Base-by-base conservation (phyloP, 805 yeast genomes). In the Candida lessepsii region DNA sequence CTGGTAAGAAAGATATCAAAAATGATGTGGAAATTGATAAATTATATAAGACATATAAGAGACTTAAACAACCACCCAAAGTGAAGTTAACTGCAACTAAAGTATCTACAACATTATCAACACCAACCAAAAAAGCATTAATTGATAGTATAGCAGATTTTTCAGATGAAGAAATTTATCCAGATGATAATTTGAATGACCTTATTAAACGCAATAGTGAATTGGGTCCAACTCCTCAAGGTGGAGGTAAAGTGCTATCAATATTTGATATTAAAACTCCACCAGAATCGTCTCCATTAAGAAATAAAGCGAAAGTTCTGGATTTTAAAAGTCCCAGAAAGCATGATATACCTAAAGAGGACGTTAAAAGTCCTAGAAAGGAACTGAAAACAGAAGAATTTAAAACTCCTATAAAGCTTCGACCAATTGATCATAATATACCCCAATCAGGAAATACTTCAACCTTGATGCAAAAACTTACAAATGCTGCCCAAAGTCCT, bases 211-310 rank as follows among this genome's bases (percentile, higher is more conserved):
- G 15, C 7, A 42, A 37, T 30, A 56, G 60, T 3, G 84, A 79
- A 44, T 56, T 86, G 9, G 95, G 95, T 0, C 96, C 96, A 1
- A 87, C 96, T 0, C 96, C 96, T 0, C 96, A 87, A 50, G 72
- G 86, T 8, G 72, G 81, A 45, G 96, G 96, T 0, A 75, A 83
- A 39, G 85, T 86, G 0, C 57, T 85, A 24, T 80, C 93, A 13
- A 68, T 87, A 3, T 82, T 87, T 53, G 95, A 86, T 45, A 65
- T 80, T 39, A 46, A 57, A 27, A 66, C 73, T 5, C 73, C 73
- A 0, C 73, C 73, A 5, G 70, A 67, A 37, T 65, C 73, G 2
- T 65, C 73, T 1, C 73, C 75, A 2, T 43, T 65, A 34, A 63
- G 57, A 39, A 37, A 29, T 29, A 50, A 50, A 42, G 37, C 18